Conservation (phyloP, 2,329 filamentous ascomycete species). For the Piedraia hortae region DNA sequence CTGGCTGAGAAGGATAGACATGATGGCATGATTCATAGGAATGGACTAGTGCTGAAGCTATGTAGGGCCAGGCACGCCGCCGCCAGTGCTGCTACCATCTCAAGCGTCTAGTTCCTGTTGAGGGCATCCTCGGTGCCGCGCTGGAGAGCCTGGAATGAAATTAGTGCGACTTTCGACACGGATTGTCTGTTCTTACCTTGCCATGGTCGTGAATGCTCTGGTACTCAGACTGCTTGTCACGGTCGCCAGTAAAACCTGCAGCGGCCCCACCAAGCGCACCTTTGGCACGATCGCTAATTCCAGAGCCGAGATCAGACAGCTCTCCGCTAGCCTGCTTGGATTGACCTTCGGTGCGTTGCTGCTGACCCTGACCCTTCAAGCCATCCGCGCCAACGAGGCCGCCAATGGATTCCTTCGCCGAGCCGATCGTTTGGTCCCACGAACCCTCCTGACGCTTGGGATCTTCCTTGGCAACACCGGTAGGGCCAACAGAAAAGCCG, state of each 20-base stretch:
- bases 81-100: too few relatives aligned
- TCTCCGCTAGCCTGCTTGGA: slow-evolving; percentile 63
- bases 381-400: slow-evolving; percentile 46
- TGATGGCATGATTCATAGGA: too few relatives aligned
- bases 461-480: slow-evolving; percentile 46
- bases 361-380: slow-evolving; percentile 43
- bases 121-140: slow-evolving; percentile 60
- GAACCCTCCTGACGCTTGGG: slow-evolving; percentile 41
- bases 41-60: too few relatives aligned
- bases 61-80: too few relatives aligned
- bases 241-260: slow-evolving; percentile 46
- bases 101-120: too few relatives aligned
- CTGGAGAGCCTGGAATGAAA: too few relatives aligned
- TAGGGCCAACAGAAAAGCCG: slow-evolving; percentile 38
- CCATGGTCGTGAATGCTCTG: slow-evolving; percentile 48
- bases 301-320: slow-evolving; percentile 42
- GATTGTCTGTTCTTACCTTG: too few relatives aligned
- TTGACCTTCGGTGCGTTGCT: slow-evolving; percentile 60
- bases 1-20: too few relatives aligned
- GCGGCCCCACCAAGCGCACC: slow-evolving; percentile 41
- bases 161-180: too few relatives aligned
- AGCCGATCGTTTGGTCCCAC: slow-evolving; percentile 71
- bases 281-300: slow-evolving; percentile 18
- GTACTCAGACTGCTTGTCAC: slow-evolving; percentile 33
- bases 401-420: slow-evolving; percentile 58